Evolutionary conservation across 345 rosid species (phyloP), one percentile per base, ranked within the genome.

Genomic region (Eucalyptus globulus): DNA sequence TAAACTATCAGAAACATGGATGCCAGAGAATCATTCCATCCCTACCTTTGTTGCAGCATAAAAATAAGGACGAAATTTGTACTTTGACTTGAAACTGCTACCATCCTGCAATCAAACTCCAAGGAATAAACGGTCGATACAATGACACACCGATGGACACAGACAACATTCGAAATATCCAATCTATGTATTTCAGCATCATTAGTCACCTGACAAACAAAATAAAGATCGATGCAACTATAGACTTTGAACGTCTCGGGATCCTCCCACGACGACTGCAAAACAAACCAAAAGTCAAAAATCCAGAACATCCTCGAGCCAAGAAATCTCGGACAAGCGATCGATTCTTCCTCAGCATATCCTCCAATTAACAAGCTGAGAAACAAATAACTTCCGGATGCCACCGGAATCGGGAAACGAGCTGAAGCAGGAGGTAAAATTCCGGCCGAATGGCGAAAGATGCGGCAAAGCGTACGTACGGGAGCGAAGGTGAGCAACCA

Each of bases 221-320:
- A 97, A 91, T 93, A 97, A 62, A 97, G 97, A 91, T 97, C 98
- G 51, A 97, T 93, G 76, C 99, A 97, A 89, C 99, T 97, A 87
- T 91, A 93, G 8, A 88, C 89, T 94, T 91, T 95, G 49, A 93
- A 91, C 24, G 95, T 93, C 88, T 97, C 99, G 34, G 92, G 88
- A 89, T 97, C 98, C 91, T 95, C 96, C 93, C 91, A 93, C 72
- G 99, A 96, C 44, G 99, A 97, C 99, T 97, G 94, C 91, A 94
- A 50, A 60, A 87, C 51, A 87, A 87, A 80, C 44, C 92, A 91
- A 80, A 90, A 87, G 47, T 54, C 60, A 53, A 54, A 54, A 86
- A 85, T 22, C 87, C 47, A 60, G 62, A 29, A 44, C 58, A 50
- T 86, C 58, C 40, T 86, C 24, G 56, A 87, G 72, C 56, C 31